Base-by-base conservation (phyloP, 73 alveolate genomes). In the Paramecium primaurelia region DNA sequence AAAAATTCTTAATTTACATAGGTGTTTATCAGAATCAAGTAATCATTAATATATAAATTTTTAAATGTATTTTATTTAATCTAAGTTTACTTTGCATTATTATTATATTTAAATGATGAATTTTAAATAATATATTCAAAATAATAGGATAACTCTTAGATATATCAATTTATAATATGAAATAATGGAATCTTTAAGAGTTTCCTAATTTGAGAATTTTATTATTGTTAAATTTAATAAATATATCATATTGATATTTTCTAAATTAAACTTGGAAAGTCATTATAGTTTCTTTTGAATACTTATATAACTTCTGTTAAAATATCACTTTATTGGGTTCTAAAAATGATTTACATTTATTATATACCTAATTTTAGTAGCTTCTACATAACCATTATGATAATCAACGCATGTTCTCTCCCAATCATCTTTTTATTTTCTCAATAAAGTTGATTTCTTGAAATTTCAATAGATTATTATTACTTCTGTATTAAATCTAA, bases 191-290 rank as follows among this genome's bases (percentile, higher is more conserved):
- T 54, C 69, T 54, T 54, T 1, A 54, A 54, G 69, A 54, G 93
- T 87, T 77, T 64, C 80, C 49, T 59, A 36, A n/a, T 59, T 87
- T 40, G 93, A 87, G 93, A 87, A 87, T 40, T 64, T 38, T 11
- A 26, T 87, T 60, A 38, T 87, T 59, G 18, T 59, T 58, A 54
- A 10, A 64, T 64, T 64, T 26, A 28, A 64, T 75, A 75, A 49
- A 38, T 75, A 18, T 75, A 42, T 75, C 88, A 75, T 18, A 75
- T 14, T 36, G 58, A 30, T 42, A 75, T 75, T 40, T 22, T 75
- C 60, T 75, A 42, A 20, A 75, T 75, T 36, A 75, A 18, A 75
- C 40, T 75, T 38, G 88, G 68, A 26, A 75, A 75, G 47, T 75
- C 88, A 20, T 75, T 42, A 10, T 75, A 75, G 40, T 75, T 30